Evolutionary conservation across 1,284 basidiomycete species (phyloP).

Genomic region (Ganoderma leucocontextum): DNA sequence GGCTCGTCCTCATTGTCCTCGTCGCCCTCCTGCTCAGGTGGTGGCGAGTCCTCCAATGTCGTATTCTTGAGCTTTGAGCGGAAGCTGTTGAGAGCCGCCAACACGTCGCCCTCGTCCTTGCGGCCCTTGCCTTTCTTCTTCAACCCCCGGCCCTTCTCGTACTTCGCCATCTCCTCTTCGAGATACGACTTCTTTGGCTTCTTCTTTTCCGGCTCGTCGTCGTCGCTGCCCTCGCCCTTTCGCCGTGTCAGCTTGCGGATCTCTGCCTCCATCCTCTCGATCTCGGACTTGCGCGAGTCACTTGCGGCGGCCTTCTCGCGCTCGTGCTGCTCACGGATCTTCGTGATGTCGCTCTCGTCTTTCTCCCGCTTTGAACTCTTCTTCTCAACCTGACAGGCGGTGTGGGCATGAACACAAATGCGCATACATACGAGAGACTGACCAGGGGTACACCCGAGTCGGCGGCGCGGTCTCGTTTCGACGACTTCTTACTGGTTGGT

Average conservation of each 20-base stretch:
- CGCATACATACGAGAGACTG: background rate
- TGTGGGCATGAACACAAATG: constrained; percentile 1
- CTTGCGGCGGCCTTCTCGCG: constrained; percentile 70
- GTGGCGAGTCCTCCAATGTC: constrained; percentile 43
- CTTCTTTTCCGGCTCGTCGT: constrained; percentile 66
- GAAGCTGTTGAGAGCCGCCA: constrained; percentile 78
- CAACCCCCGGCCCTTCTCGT: constrained; percentile 70
- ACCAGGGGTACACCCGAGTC: constrained; percentile 26
- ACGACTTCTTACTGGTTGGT: constrained; percentile 31
- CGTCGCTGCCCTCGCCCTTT: constrained; percentile 62
- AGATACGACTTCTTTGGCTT: constrained; percentile 75
- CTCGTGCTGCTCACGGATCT: constrained; percentile 78
- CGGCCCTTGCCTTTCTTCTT: constrained; percentile 65
- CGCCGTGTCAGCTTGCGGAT: constrained; percentile 76
- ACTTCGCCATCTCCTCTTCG: constrained; percentile 83
- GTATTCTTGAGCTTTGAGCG: constrained; percentile 70
- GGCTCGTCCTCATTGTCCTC: constrained; percentile 28
- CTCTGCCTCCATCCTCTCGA: constrained; percentile 88
- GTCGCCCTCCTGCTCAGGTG: constrained; percentile 40
- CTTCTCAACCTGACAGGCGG: constrained; percentile 41
- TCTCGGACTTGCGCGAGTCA: constrained; percentile 76
- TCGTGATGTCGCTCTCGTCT: constrained; percentile 57
- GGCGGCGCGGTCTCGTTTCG: constrained; percentile 32
- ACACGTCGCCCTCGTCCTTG: constrained; percentile 81
- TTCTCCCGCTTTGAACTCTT: constrained; percentile 50